phyloP scores from a whole-genome alignment of 148 eudicot genomes.

The Camellia lanceoleosa region DNA sequence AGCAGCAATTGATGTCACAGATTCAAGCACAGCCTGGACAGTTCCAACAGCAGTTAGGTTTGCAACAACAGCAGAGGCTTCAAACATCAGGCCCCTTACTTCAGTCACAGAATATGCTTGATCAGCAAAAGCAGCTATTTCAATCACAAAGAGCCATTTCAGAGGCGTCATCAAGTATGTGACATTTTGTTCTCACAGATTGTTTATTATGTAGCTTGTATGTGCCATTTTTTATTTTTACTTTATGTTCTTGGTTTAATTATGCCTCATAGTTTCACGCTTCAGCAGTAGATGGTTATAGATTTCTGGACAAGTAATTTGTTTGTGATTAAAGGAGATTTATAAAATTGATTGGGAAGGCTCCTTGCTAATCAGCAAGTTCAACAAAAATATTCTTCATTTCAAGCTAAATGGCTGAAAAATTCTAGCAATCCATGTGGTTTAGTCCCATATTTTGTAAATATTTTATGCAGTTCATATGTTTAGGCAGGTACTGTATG shows the following conservation, averaged over 20 bases:
- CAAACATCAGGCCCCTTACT: slow-evolving; percentile 66
- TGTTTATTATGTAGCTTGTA: not conserved
- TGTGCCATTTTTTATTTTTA: not conserved
- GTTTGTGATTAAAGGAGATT: not conserved
- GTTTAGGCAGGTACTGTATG: not conserved
- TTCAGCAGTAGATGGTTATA: not conserved
- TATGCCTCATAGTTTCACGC: not conserved
- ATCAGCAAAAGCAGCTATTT: slow-evolving; percentile 79
- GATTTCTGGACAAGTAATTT: not conserved
- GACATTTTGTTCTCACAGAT: not conserved
- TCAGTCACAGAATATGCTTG: slow-evolving; percentile 67
- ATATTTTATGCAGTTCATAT: not conserved
- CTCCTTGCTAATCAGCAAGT: too few relatives aligned
- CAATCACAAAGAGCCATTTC: slow-evolving; percentile 68
- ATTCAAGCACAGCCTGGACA: slow-evolving; percentile 76
- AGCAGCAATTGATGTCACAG: slow-evolving; percentile 74
- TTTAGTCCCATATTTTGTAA: not conserved
- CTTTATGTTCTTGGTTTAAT: not conserved
- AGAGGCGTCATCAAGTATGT: slow-evolving; percentile 82
- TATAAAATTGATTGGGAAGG: not conserved
- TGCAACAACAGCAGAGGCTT: slow-evolving; percentile 75
- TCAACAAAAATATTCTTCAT: not conserved
- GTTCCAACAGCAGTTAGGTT: slow-evolving; percentile 63
- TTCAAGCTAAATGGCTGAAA: not conserved
- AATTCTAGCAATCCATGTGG: not conserved